Evolutionary conservation across 441 rosid species (phyloP).

Genomic region (Codiaeum variegatum): DNA sequence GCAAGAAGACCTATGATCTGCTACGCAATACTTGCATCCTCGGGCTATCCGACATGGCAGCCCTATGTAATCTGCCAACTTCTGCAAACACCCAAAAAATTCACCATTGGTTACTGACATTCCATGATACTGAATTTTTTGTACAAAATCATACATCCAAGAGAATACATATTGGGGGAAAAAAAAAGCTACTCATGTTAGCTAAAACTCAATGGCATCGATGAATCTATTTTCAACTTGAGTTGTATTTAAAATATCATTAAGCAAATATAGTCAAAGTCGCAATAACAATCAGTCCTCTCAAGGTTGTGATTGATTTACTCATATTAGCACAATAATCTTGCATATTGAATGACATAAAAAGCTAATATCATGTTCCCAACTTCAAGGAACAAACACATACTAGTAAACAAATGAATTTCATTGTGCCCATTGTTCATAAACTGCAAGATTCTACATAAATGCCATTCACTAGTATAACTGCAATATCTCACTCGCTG

Average conservation of each 20-base stretch:
- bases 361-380: not conserved
- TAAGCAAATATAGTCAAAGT: not conserved
- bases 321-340: not conserved
- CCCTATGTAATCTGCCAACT: conserved; percentile 89
- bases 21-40: conserved; percentile 83
- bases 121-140: not conserved
- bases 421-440: not conserved
- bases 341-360: too few relatives aligned
- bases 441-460: not conserved
- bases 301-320: not conserved
- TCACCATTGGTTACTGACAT: conserved; percentile 14
- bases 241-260: not conserved
- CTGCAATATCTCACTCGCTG: conserved; percentile 11
- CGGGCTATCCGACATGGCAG: conserved; percentile 96
- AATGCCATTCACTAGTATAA: not conserved
- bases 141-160: not conserved
- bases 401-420: not conserved
- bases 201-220: not conserved
- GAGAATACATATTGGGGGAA: not conserved
- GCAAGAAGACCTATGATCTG: conserved; percentile 86
- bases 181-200: not conserved
- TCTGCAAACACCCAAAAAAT: conserved; percentile 44
- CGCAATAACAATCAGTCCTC: not conserved
- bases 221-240: not conserved
- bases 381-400: not conserved